These are phyloP conservation scores for Sequoia sempervirens DNA, from an alignment of 75 land plant species.

Conservation along the genomic window DNA sequence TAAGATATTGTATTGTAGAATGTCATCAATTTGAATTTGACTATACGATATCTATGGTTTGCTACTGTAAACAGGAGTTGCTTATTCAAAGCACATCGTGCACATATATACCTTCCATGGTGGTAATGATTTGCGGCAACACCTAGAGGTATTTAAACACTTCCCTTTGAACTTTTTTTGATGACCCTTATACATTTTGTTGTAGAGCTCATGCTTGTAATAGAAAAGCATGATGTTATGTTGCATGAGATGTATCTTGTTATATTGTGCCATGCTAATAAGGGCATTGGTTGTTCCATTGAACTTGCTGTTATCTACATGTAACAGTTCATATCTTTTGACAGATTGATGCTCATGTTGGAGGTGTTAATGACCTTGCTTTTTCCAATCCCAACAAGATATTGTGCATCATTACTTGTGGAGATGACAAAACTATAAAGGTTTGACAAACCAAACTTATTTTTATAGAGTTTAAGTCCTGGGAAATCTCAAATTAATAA, in stretches of 20 bases:
- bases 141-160: conserved; percentile 51
- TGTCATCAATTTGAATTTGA: not conserved
- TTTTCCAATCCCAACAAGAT: conserved; percentile 86
- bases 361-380: conserved; percentile 92
- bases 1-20: not conserved
- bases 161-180: not conserved
- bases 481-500: conserved; percentile 3
- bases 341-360: conserved; percentile 94
- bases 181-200: not conserved
- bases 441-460: conserved; percentile 20
- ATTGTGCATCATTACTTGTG: conserved; percentile 83
- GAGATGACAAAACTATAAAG: conserved; percentile 94
- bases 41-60: not conserved
- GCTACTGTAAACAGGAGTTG: conserved; percentile 44
- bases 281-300: not conserved
- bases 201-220: not conserved
- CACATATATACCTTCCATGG: conserved; percentile 64
- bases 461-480: not conserved
- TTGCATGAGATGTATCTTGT: not conserved
- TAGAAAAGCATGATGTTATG: not conserved
- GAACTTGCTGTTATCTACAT: not conserved
- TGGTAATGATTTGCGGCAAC: conserved; percentile 50
- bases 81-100: conserved; percentile 70
- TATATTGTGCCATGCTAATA: not conserved
- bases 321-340: not conserved